Evolutionary conservation across 2,329 filamentous ascomycete genomes (phyloP).

Genomic region (Ambrosiella cleistominuta): DNA sequence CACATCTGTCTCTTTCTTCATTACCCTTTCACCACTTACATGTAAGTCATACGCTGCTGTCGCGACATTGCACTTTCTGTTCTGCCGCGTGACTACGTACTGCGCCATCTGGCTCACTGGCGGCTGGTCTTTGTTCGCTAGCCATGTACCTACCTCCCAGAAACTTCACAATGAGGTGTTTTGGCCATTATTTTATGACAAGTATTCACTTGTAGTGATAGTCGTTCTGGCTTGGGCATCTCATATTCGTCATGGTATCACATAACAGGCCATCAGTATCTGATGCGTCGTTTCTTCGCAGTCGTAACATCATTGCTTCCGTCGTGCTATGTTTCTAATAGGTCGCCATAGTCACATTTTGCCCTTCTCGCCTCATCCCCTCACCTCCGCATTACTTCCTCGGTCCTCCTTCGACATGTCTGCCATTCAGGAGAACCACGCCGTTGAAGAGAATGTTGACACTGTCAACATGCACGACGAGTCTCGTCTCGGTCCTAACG

Average conservation of each 20-base stretch:
- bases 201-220: no score
- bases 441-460: slow-evolving; percentile 45
- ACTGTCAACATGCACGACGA: slow-evolving; percentile 40
- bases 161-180: no score
- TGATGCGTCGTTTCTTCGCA: no score
- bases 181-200: no score
- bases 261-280: background rate
- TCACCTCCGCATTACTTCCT: slow-evolving; percentile 13
- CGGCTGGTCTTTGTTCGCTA: no score
- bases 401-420: slow-evolving; percentile 34
- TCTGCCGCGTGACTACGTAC: no score
- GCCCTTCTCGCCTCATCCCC: slow-evolving; percentile 4
- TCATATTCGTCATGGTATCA: background rate
- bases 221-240: no score
- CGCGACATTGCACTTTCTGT: background rate
- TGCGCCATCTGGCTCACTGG: no score
- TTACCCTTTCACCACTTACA: background rate
- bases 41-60: background rate
- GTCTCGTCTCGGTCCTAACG: slow-evolving; percentile 48
- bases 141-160: no score
- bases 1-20: slow-evolving; percentile 11
- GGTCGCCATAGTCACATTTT: background rate
- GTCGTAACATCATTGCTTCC: no score
- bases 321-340: no score
- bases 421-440: slow-evolving; percentile 37